Conservation (phyloP, 345 rosid species). For the Acer saccharum region DNA sequence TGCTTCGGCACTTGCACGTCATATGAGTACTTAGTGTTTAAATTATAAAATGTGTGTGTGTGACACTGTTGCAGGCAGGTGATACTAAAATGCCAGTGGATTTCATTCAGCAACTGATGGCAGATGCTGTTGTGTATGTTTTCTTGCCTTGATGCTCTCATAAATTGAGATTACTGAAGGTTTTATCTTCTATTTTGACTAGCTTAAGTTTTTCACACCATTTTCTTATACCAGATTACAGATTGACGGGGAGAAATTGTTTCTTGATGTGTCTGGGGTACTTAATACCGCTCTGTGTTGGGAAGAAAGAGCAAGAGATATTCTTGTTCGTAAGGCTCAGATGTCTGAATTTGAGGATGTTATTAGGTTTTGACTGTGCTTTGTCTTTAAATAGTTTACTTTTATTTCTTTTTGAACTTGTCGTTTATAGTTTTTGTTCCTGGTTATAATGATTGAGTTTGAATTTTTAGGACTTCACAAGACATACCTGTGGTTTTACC, state of each 20-base stretch:
- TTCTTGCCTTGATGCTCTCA: conserved; percentile 25
- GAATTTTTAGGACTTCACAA: conserved; percentile 59
- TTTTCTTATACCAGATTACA: conserved; percentile 56
- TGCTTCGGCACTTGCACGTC: background rate
- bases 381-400: conserved; percentile 5
- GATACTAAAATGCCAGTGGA: conserved; percentile 53
- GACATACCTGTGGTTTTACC: conserved; percentile 61
- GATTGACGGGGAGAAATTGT: conserved; percentile 60
- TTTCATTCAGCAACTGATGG: conserved; percentile 56
- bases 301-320: conserved; percentile 69
- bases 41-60: background rate
- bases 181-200: conserved; percentile 9
- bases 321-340: conserved; percentile 55
- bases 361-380: conserved; percentile 51
- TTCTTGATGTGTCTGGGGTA: conserved; percentile 51
- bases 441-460: conserved; percentile 16
- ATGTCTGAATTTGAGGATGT: conserved; percentile 74
- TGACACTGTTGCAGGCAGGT: conserved; percentile 49
- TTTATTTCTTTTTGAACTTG: conserved; percentile 4
- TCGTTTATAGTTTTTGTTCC: background rate
- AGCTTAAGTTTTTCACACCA: conserved; percentile 5
- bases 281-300: conserved; percentile 60
- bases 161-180: background rate
- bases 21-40: background rate
- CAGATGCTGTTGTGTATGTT: conserved; percentile 65